phyloP scores from a whole-genome alignment of 176 grass and related monocot species.

The Raddia guianensis region DNA sequence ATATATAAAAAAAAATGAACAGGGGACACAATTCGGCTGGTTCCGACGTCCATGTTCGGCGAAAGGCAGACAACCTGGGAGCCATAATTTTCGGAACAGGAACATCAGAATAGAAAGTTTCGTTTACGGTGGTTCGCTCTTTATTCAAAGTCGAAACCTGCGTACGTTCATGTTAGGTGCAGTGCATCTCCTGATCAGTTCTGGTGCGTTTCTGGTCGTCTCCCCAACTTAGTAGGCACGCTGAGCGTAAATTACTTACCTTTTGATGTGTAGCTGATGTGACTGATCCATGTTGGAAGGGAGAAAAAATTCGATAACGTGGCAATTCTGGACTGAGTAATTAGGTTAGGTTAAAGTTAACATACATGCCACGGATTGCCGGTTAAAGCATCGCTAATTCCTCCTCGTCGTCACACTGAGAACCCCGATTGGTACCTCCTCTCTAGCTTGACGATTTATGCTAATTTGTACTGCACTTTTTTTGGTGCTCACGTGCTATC shows the following conservation, averaged over 20 bases:
- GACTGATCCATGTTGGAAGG: background rate
- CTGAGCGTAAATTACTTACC: background rate
- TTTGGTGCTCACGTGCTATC: background rate
- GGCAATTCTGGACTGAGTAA: background rate
- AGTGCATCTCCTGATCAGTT: background rate
- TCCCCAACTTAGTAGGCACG: background rate
- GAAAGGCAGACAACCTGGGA: no score
- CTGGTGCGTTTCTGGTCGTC: background rate
- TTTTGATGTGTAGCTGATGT: constrained; percentile 25
- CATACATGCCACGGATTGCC: background rate
- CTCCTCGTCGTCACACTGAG: background rate
- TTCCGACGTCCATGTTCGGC: no score
- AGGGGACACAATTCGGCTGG: no score
- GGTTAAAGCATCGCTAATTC: background rate
- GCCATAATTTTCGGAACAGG: no score
- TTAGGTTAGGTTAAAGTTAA: constrained; percentile 1
- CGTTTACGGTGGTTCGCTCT: background rate
- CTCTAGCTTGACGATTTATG: background rate
- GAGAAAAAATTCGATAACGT: background rate
- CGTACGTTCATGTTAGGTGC: background rate
- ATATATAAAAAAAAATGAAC: no score
- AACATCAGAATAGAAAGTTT: no score
- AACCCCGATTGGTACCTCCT: background rate
- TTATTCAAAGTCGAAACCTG: background rate
- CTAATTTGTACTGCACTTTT: background rate